Evolutionary conservation across 192 early-diverging fungal genomes (phyloP), one percentile per base, ranked within the genome.

Genomic region (Backusella macrospora): DNA sequence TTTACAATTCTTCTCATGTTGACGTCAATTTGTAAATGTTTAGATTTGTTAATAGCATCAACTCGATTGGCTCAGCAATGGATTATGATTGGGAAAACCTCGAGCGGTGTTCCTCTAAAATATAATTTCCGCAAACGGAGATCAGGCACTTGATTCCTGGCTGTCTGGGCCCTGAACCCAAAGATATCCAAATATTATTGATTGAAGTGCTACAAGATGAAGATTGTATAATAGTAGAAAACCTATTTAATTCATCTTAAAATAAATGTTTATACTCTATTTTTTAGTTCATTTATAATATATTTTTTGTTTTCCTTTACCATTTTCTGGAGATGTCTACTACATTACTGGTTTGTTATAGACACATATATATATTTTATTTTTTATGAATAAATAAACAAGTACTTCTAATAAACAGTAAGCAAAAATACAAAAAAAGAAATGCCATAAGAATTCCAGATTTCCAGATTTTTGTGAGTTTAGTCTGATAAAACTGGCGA

Each of bases 401-500:
- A n/a, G 5, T 52, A 18, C 2, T 7, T 52, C 49, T 52, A 16
- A 52, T 9, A n/a, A 52, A 8, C n/a, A 52, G 7, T 49, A 49
- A 7, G 18, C n/a, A 52, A 21, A n/a, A 52, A 21, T 52, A 18
- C 7, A 52, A 52, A 21, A 9, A 18, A 10, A 34, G 18, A 52
- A 43, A 18, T 52, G 18, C 49, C n/a, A 52, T 52, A 52, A 18
- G 18, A 52, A 52, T 52, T n/a, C 49, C 49, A 52, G 49, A 52
- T 8, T 52, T 34, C 2, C 16, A 52, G 49, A 52, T 16, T 52
- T 52, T 52, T 52, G 49, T 52, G 49, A 52, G n/a, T n/a, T 52
- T 52, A 52, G 49, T 52, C 49, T 52, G 49, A 52, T 52, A 52
- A 52, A 52, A 52, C 49, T 52, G 18, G 18, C n/a, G 18, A 52